Conservation (phyloP, 805 yeast species). For the Sugiyamaella smithiae region DNA sequence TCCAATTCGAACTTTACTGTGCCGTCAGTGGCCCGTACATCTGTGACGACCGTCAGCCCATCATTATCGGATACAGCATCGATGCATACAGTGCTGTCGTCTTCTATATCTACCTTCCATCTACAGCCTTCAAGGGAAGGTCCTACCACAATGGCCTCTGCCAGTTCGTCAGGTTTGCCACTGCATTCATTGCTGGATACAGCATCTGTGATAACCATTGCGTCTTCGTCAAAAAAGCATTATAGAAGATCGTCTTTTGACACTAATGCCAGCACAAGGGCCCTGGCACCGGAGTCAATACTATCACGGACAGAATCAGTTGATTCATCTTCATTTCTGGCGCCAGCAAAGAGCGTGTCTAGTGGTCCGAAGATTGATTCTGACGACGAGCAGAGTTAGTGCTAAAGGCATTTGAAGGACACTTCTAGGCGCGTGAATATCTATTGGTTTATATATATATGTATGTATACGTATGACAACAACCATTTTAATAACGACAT, state of each 20-base stretch:
- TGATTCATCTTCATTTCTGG: slow-evolving; percentile 16
- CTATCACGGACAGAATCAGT: slow-evolving; percentile 23
- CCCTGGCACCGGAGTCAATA: slow-evolving; percentile 34
- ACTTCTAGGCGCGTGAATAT: no score
- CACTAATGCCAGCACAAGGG: slow-evolving; percentile 38
- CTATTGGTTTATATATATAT: no score
- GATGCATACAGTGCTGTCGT: slow-evolving; percentile 18
- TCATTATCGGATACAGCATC: slow-evolving; percentile 24
- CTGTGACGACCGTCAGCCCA: slow-evolving; percentile 26
- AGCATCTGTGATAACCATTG: slow-evolving; percentile 38
- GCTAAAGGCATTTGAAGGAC: no score
- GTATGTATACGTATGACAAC: no score
- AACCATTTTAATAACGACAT: slow-evolving; percentile 3
- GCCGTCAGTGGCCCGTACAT: slow-evolving; percentile 27
- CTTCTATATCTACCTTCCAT: slow-evolving; percentile 18
- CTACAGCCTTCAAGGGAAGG: slow-evolving; percentile 7
- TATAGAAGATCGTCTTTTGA: slow-evolving; percentile 34
- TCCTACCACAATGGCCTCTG: not conserved
- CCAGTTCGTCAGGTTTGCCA: slow-evolving; percentile 1
- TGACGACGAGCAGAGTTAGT: slow-evolving; percentile 14
- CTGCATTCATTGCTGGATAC: slow-evolving; percentile 24
- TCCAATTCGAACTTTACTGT: slow-evolving; percentile 29
- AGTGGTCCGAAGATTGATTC: slow-evolving; percentile 8
- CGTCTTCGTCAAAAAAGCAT: slow-evolving; percentile 35
- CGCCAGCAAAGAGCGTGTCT: slow-evolving; percentile 15